Conservation (phyloP, 116 monocot genomes). For the Cymodocea nodosa region DNA sequence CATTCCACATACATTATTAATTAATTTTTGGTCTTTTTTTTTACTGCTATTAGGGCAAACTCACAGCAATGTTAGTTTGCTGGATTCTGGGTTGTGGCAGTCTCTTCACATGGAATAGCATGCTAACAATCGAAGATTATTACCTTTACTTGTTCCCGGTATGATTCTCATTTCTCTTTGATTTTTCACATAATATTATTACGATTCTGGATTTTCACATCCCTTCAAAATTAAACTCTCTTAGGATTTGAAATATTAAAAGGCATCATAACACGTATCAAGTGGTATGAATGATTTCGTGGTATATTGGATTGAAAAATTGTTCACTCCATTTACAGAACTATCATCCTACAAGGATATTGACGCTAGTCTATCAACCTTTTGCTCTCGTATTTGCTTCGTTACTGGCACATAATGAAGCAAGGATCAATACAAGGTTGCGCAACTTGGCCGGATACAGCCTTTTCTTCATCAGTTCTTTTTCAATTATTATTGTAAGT, state of each 20-base stretch:
- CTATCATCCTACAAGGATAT: slow-evolving; percentile 67
- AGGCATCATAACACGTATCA: not conserved
- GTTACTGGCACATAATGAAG: slow-evolving; percentile 45
- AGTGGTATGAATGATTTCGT: not conserved
- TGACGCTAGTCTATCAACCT: slow-evolving; percentile 66
- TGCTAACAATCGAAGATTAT: slow-evolving; percentile 71
- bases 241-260: no score
- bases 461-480: slow-evolving; percentile 44
- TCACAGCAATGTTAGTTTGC: slow-evolving; percentile 33
- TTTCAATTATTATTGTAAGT: slow-evolving; percentile 38
- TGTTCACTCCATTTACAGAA: slow-evolving; percentile 19
- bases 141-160: slow-evolving; percentile 46
- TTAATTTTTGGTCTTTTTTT: not conserved
- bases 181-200: not conserved
- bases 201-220: not conserved
- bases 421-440: slow-evolving; percentile 42
- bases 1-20: no score
- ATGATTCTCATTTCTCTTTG: not conserved
- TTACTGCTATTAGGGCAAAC: slow-evolving; percentile 25
- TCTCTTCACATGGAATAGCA: slow-evolving; percentile 60
- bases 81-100: slow-evolving; percentile 57
- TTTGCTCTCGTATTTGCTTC: slow-evolving; percentile 38
- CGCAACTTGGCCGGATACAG: slow-evolving; percentile 44
- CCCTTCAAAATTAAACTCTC: no score
- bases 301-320: not conserved